Evolutionary conservation across 331 rosid species (phyloP), one percentile per base, ranked within the genome.

Genomic region (Erythrophleum ivorense): DNA sequence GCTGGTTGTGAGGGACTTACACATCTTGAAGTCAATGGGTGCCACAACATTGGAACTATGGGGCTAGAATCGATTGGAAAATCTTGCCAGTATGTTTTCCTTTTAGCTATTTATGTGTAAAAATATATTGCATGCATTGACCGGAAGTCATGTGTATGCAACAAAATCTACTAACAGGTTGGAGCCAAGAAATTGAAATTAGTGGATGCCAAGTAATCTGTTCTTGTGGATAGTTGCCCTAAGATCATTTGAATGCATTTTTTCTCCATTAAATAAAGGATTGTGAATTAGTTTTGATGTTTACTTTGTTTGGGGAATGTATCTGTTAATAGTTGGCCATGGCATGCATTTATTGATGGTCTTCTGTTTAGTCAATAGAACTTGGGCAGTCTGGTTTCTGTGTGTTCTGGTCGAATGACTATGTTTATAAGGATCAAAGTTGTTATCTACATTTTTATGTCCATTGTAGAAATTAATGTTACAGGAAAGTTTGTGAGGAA

Each of bases 1-100:
- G 78, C 72, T 53, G 98, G 99, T 76, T 96, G 99, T 84, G 84
- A 94, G 90, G 94, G 88, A 79, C 98, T 96, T 33, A 91, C 91
- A 55, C 94, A 96, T 86, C 97, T 96, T 60, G 97, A 94, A 88
- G 92, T 96, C 79, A 92, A 96, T 65, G 99, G 99, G 48, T 96
- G 99, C 88, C 99, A 94, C 88, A 91, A 94, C 74, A 91, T 96
- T 63, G 97, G 98, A 88, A 88, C 91, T 81, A 31, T 85, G 85
- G 98, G 98, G 55, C 85, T 91, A 43, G 94, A 94, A 85, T 92
- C 89, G 63, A 88, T 96, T 80, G 99, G 97, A 87, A 94, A 86
- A 86, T 92, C 88, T 84, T 94, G 95, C 97, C 82, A 19, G 97
- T 96, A 94, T 60, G 93, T 85, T 86, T 77, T 77, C 74, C 63